Conservation (phyloP, 805 yeast species). For the Teunomyces stri region DNA sequence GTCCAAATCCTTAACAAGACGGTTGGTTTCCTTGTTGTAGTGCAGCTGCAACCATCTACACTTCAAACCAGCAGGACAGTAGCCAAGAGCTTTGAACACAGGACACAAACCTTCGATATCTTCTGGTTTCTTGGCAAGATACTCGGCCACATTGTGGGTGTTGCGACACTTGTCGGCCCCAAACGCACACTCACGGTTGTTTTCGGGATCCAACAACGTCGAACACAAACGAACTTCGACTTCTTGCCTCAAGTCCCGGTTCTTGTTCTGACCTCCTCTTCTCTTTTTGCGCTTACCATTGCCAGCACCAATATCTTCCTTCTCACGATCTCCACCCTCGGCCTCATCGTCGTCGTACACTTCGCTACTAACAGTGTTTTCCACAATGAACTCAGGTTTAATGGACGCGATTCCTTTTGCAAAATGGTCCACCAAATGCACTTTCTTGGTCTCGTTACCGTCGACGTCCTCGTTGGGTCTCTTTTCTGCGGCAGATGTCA, state of each 20-base stretch:
- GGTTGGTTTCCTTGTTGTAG: constrained; percentile 44
- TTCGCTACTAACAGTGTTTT: constrained; percentile 44
- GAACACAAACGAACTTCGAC: constrained; percentile 68
- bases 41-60: constrained; percentile 90
- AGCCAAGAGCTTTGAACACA: constrained; percentile 75
- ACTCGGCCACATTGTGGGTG: constrained; percentile 70
- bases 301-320: constrained; percentile 25
- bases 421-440: constrained; percentile 19
- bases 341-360: constrained; percentile 45
- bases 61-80: constrained; percentile 88
- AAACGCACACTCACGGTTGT: constrained; percentile 49
- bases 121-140: constrained; percentile 60
- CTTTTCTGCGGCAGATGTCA: constrained; percentile 9
- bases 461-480: constrained; percentile 17
- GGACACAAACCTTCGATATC: constrained; percentile 85
- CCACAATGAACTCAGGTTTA: constrained; percentile 65
- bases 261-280: constrained; percentile 87
- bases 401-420: constrained; percentile 72
- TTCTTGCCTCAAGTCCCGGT: constrained; percentile 71
- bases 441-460: constrained; percentile 16
- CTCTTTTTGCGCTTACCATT: constrained; percentile 45
- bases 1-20: constrained; percentile 44
- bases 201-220: constrained; percentile 55
- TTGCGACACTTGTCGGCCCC: constrained; percentile 73
- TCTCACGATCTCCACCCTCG: constrained; percentile 40